Conservation (phyloP, 345 rosid species). For the Citrus inodora region DNA sequence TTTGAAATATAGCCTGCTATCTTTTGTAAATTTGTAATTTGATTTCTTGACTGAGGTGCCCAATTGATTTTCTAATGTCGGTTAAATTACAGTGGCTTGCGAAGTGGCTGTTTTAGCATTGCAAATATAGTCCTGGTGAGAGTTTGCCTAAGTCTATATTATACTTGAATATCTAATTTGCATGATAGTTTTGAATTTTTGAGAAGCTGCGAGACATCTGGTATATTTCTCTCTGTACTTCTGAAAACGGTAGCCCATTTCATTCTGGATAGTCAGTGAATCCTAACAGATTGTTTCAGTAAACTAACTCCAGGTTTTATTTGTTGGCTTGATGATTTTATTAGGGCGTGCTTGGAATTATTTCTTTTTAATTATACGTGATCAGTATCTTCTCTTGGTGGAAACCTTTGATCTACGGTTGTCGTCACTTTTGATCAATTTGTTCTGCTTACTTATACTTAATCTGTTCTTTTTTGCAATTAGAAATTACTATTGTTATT, state of each 20-base stretch:
- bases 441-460: background rate
- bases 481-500: background rate
- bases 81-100: conserved; percentile 38
- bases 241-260: background rate
- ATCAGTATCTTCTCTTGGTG: background rate
- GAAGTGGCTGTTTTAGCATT: conserved; percentile 51
- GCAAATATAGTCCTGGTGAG: conserved; percentile 47
- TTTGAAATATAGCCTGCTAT: background rate
- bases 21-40: background rate
- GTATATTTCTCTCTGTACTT: background rate
- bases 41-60: background rate
- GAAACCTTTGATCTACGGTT: background rate
- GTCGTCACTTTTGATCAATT: background rate
- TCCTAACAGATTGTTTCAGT: background rate
- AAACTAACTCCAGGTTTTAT: background rate
- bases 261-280: background rate
- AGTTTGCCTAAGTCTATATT: background rate
- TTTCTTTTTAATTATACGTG: background rate
- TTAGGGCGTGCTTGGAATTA: background rate
- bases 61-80: background rate
- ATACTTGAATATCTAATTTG: background rate
- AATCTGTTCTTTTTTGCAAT: background rate
- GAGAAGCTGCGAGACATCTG: background rate
- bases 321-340: background rate
- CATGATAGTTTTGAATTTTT: background rate